Evolutionary conservation across 192 early-diverging fungal genomes (phyloP), one percentile per base, ranked within the genome.

Genomic region (Coemansia sp.): DNA sequence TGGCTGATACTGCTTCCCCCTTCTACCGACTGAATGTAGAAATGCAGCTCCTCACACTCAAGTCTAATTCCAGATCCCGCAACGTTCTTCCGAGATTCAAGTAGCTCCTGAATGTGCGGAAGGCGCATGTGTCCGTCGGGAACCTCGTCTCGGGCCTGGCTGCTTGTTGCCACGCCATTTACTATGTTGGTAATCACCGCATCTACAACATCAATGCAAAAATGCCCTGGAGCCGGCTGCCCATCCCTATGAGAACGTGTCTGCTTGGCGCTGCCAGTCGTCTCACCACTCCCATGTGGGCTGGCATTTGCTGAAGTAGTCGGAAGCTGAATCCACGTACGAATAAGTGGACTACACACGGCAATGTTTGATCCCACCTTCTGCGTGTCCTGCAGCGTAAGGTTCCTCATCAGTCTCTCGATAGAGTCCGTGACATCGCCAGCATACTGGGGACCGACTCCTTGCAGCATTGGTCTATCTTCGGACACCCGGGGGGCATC

Each of bases 151-250:
- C 67, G 67, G 19, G 72, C 65, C 65, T 75, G 69, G 62, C 69
- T 83, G 73, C 81, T 83, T 18, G 73, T 71, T 8, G 81, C 76
- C 8, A 76, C 74, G 69, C 81, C 81, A 22, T 75, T 83, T 51
- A 83, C 76, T 9, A 83, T 67, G 42, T 83, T 83, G 41, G 81
- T 78, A 39, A 83, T 74, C n/a, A 82, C 80, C 0, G 80, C 80
- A 57, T 82, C 80, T 19, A 82, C 63, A 0, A 71, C 74, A 57
- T 82, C 80, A n/a, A 82, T 67, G 26, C 80, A 77, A 55, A 82
- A 82, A 59, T 82, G 80, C 2, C 80, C 80, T 4, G 71, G 71
- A 0, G 69, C 74, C 4, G 68, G 43, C 16, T 16, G 56, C 26
- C 71, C 65, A 0, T 66, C 69, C 41, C 65, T 72, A 12, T 67